Evolutionary conservation across 2,329 filamentous ascomycete species (phyloP), one percentile per base, ranked within the genome.

Genomic region (Cladobotryum mycophilum): DNA sequence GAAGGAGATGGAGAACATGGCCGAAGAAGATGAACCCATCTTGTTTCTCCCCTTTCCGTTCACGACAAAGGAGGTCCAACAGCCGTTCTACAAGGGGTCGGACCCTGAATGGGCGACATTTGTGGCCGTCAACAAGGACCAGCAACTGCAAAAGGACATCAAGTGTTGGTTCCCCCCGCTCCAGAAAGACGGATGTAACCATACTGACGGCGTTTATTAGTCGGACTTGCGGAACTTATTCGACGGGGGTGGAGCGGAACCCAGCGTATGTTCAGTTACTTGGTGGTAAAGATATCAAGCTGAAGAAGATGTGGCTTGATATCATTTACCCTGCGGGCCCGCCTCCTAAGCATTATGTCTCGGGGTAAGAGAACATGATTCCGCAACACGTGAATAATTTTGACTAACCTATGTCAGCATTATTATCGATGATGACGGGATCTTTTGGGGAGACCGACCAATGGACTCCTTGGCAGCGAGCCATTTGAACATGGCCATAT

Each of bases 101-200:
- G 81, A 85, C 56, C 82, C 82, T 3, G 84, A 87, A 63, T 86
- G 80, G 81, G 69, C 73, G 54, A 70, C 73, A 45, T 87, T 84
- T 55, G 60, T 82, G 14, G 76, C 75, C 49, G 68, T 86, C n/a
- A 79, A 75, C 54, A 75, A 74, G 55, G 75, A 86, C 53, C 64
- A 61, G 13, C 64, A 75, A 41, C 67, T 76, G 9, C 67, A 78
- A 20, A 60, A 73, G 15, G 62, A 68, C 18, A 74, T 85, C 25
- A 72, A 71, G 60, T 59, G 78, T 76, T 58, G 36, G 73, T 64
- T 35, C 22, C 14, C 6, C 14, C 7, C 13, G n/a, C 12, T 14
- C 18, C 13, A 17, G 12, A 13, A 15, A 17, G 14, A 6, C 12
- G 15, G 9, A 5, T 25, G 13, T 3, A 3, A 3, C 15, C 36